Percentiles rank a stretch among this genome's conserved stretches.
Conservation (phyloP, 306 rosid species). For the Quercus dentata region DNA sequence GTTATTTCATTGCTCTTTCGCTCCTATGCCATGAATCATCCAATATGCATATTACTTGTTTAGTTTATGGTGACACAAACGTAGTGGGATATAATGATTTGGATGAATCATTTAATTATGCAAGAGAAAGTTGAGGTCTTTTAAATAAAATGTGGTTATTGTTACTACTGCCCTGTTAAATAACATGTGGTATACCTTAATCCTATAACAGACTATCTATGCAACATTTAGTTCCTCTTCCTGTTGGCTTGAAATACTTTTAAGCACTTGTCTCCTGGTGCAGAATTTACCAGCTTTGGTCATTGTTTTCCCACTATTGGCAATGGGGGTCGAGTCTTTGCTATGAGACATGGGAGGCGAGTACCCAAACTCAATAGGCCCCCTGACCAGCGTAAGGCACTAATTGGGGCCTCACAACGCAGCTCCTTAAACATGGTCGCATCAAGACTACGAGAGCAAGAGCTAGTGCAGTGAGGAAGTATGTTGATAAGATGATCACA, state of each 20-base stretch:
- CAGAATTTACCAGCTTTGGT: constrained; percentile 55
- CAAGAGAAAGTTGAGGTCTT: too few relatives aligned
- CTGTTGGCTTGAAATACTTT: constrained; percentile 5
- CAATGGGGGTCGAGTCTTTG: constrained; percentile 67
- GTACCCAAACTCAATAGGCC: constrained; percentile 96
- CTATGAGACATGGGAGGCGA: constrained; percentile 90
- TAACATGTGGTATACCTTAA: not conserved
- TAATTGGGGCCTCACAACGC: constrained; percentile 90
- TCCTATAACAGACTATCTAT: not conserved
- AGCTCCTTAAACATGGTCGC: constrained; percentile 89
- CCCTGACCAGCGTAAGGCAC: constrained; percentile 93
- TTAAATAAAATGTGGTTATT: not conserved
- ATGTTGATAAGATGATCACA: constrained; percentile 91
- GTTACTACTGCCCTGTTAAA: not conserved
- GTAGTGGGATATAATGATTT: not conserved
- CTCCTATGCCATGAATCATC: not conserved
- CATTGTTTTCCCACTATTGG: constrained; percentile 47
- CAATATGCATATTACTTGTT: not conserved
- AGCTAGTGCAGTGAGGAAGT: constrained; percentile 94
- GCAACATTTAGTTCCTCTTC: constrained; percentile 1
- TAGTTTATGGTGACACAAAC: not conserved
- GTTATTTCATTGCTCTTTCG: not conserved
- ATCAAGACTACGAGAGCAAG: constrained; percentile 93
- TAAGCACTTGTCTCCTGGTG: constrained; percentile 15
- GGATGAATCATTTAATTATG: not conserved